Conservation (phyloP, 2,329 filamentous ascomycete genomes). For the Cordyceps farinosa region DNA sequence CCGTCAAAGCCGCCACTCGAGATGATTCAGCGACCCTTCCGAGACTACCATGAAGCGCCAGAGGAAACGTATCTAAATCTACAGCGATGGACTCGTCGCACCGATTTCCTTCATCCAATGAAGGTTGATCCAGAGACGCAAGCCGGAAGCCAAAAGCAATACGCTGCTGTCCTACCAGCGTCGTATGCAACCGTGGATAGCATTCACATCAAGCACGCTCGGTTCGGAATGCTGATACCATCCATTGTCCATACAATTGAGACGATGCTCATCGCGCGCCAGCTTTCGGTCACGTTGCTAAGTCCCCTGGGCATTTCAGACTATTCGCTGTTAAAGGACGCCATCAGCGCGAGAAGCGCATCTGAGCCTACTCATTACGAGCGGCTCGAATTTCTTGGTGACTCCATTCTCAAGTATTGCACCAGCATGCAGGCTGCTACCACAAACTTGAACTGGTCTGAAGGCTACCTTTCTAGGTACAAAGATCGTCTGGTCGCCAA, state of each 20-base stretch:
- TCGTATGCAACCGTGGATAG: conserved; percentile 48
- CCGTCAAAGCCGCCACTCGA: conserved; percentile 41
- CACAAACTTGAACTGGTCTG: conserved; percentile 63
- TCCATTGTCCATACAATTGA: conserved; percentile 70
- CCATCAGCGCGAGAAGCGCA: conserved; percentile 65
- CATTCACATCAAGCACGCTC: conserved; percentile 41
- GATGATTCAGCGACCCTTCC: conserved; percentile 37
- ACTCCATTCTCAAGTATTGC: conserved; percentile 74
- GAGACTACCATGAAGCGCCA: conserved; percentile 37
- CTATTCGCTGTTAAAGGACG: conserved; percentile 57
- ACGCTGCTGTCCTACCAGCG: conserved; percentile 43
- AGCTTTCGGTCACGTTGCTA: conserved; percentile 45
- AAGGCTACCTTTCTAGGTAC: conserved; percentile 66
- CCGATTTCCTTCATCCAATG: conserved; percentile 55
- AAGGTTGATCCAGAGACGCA: conserved; percentile 13
- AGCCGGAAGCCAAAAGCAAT: conserved; percentile 38
- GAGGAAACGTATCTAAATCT: conserved; percentile 50
- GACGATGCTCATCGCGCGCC: conserved; percentile 57
- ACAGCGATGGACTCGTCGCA: conserved; percentile 48
- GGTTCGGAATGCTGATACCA: conserved; percentile 64
- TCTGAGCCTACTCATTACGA: conserved; percentile 68
- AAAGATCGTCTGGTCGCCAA: conserved; percentile 75
- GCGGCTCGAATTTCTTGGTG: conserved; percentile 81
- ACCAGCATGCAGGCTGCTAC: conserved; percentile 62
- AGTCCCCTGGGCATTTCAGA: conserved; percentile 48